Conservation (phyloP, 805 yeast genomes). For the Starmerella cellae region DNA sequence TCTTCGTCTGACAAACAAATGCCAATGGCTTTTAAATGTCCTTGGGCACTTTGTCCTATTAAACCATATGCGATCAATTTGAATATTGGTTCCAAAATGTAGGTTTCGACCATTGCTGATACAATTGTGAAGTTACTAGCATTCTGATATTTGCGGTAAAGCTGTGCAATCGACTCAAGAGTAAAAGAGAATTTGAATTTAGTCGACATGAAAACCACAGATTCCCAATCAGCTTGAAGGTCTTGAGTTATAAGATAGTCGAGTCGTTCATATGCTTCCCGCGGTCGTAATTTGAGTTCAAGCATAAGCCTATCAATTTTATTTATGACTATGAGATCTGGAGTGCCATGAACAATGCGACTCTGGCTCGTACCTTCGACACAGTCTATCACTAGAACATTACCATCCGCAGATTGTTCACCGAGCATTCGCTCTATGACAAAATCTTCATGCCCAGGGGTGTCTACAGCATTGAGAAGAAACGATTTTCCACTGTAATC, state of each 20-base stretch:
- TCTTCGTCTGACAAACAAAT: conserved; percentile 1
- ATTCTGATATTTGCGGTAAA: conserved; percentile 36
- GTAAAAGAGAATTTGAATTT: conserved; percentile 52
- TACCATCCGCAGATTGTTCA: conserved; percentile 48
- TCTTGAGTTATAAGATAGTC: conserved; percentile 46
- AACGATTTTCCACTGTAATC: conserved; percentile 42
- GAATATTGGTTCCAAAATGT: conserved; percentile 68
- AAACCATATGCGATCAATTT: conserved; percentile 53
- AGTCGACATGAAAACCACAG: conserved; percentile 66
- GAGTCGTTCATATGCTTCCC: conserved; percentile 60
- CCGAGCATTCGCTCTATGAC: conserved; percentile 57
- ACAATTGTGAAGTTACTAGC: conserved; percentile 74
- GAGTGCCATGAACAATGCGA: conserved; percentile 24
- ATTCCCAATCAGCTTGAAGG: conserved; percentile 33
- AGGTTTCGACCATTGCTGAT: conserved; percentile 41
- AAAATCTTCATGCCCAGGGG: conserved; percentile 89
- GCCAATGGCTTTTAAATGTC: conserved; percentile 38
- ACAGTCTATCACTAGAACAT: conserved; percentile 61
- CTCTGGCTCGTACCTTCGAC: conserved; percentile 65
- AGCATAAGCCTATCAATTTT: conserved; percentile 76
- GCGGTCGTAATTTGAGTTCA: conserved; percentile 63
- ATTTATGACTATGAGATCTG: conserved; percentile 44
- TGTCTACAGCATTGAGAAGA: conserved; percentile 55
- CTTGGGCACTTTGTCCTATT: conserved; percentile 35
- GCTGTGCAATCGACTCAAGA: conserved; percentile 46